Evolutionary conservation across 1,284 basidiomycete genomes (phyloP).

Genomic region (Cutaneotrichosporon curvatum): DNA sequence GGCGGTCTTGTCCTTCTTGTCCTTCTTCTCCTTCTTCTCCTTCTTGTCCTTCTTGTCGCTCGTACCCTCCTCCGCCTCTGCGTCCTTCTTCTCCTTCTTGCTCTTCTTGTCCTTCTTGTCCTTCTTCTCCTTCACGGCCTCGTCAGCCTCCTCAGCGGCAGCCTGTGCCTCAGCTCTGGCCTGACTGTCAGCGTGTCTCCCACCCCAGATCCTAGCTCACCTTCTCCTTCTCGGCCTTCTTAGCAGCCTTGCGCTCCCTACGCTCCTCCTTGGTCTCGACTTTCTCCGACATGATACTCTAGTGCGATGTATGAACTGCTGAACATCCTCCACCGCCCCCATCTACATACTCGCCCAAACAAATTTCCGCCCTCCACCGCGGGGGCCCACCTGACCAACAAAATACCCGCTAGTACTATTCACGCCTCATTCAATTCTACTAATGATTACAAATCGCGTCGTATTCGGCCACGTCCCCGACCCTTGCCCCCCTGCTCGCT

Average conservation of each 20-base stretch:
- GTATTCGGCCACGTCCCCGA: no score
- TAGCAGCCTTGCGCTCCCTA: conserved; percentile 14
- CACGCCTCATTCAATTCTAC: no score
- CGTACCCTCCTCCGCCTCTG: neutral
- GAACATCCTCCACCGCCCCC: no score
- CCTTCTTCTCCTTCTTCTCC: conserved; percentile 16
- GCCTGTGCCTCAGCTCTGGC: neutral
- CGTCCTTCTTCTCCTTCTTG: conserved; percentile 12
- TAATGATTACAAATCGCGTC: no score
- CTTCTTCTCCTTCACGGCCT: conserved; percentile 5
- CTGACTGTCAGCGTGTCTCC: neutral
- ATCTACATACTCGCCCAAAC: no score
- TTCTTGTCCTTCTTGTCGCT: conserved; percentile 7
- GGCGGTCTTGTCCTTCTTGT: conserved; percentile 6
- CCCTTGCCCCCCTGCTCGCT: no score
- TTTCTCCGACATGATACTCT: neutral
- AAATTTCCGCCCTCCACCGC: conserved; percentile 2
- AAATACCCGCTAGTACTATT: no score
- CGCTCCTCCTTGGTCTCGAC: conserved; percentile 24
- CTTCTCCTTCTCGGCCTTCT: conserved; percentile 5
- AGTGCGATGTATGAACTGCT: neutral
- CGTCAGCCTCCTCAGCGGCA: conserved; percentile 1
- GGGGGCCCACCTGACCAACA: neutral
- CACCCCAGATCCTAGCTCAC: neutral
- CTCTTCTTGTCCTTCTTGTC: conserved; percentile 8